Base-by-base conservation (phyloP, 805 yeast species). In the Ascoidea tarda region DNA sequence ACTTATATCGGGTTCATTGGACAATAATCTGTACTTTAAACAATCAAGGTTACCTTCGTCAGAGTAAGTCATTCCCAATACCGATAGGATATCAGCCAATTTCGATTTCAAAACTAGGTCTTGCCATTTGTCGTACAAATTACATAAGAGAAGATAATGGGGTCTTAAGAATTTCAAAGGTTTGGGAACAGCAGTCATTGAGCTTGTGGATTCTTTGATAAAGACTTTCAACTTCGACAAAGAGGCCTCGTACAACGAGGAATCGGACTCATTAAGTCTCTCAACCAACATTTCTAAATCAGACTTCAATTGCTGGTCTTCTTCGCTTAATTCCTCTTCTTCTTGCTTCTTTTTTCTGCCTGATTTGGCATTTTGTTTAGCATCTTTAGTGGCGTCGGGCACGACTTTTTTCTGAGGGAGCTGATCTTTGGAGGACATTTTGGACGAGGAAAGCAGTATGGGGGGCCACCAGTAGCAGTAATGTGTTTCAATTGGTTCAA, bases 161-260 rank as follows among this genome's bases (percentile, higher is more conserved):
- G 97, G 96, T 62, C 96, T 81, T 58, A 93, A 75, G 65, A 93
- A 93, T 72, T 93, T 95, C 69, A 93, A 78, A 5, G 99, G 99
- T 68, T 93, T 93, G 46, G 99, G 99, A 51, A 93, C 99, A 2
- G 99, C 99, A 1, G 99, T 93, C 97, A 93, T 93, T 6, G 97
- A 90, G 46, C 96, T 87, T 2, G 99, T 93, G 10, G 97, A 86
- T 52, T 93, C 95, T 59, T 87, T 80, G 61, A 93, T 90, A 60
- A 79, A 79, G 50, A 75, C 77, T 63, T 88, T 89, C 66, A 93
- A 76, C 51, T 82, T 74, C 47, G 75, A 74, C 59, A 93, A 74
- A n/a, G 88, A 76, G 10, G 79, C 69, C 44, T 69, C 68, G 63
- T 87, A 85, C 1, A 59, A 6, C 6, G 14, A 49, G 3, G 57